Evolutionary conservation across 2,329 filamentous ascomycete species (phyloP).

Genomic region (Colletotrichum theobromicola): DNA sequence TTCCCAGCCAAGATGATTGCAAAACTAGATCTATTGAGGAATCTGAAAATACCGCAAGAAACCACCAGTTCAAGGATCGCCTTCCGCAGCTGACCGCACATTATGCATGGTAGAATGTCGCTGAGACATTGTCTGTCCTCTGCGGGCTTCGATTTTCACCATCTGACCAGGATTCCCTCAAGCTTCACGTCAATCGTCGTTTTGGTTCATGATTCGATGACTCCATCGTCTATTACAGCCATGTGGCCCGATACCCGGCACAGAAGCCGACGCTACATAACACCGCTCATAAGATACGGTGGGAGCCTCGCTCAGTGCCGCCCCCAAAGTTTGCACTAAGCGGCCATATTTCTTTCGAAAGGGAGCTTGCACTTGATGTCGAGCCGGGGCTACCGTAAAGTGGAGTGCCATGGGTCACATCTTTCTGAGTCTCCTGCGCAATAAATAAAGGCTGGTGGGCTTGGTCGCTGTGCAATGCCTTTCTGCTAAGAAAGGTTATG

Average conservation of each 20-base stretch:
- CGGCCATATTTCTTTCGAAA: neutral
- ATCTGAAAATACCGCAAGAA: neutral
- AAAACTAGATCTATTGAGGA: neutral
- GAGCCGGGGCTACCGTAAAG: constrained; percentile 33
- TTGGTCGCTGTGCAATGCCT: constrained; percentile 42
- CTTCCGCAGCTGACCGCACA: neutral
- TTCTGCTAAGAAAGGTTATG: too few species aligned
- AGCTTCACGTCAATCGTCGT: neutral
- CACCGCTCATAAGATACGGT: neutral
- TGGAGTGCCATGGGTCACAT: constrained; percentile 42
- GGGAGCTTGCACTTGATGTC: constrained; percentile 30
- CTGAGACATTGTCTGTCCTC: neutral
- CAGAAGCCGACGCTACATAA: neutral
- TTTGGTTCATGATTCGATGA: neutral
- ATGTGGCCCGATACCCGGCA: neutral
- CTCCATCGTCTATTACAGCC: neutral
- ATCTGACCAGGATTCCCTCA: neutral
- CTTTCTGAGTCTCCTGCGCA: constrained; percentile 44
- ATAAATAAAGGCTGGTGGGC: constrained; percentile 39
- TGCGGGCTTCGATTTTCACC: neutral
- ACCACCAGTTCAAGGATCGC: neutral
- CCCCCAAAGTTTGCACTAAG: neutral
- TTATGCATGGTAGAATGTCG: neutral
- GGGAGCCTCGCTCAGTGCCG: neutral
- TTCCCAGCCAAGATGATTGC: neutral